phyloP scores from a whole-genome alignment of 2,329 filamentous ascomycete genomes.

The Coniosporium tulheliwenetii region DNA sequence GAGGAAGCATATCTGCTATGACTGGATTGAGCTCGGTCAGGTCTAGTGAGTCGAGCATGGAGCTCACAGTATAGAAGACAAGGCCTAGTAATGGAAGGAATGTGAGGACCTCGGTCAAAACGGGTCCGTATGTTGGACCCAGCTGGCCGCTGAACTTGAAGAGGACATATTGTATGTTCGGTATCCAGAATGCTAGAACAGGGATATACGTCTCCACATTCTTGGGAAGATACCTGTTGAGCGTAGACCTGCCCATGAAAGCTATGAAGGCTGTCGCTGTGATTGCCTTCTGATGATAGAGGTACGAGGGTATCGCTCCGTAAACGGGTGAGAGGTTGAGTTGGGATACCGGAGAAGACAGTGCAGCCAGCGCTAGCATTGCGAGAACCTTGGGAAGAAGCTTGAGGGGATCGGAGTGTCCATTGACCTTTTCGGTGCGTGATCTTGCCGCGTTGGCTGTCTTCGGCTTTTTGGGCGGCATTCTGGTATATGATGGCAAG shows the following conservation, averaged over 20 bases:
- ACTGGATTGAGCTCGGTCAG: conserved; percentile 39
- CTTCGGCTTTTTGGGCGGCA: too few relatives aligned
- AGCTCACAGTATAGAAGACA: conserved; percentile 43
- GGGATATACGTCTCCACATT: conserved; percentile 42
- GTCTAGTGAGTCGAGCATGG: conserved; percentile 46
- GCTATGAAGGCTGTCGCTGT: conserved; percentile 41
- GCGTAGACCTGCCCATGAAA: conserved; percentile 11
- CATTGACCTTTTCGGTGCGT: too few relatives aligned
- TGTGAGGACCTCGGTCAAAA: conserved; percentile 58
- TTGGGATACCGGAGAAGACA: conserved; percentile 56
- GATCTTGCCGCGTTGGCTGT: too few relatives aligned
- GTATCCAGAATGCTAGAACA: conserved; percentile 60
- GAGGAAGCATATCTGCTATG: conserved; percentile 47
- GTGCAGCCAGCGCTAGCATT: conserved; percentile 41
- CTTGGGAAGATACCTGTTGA: conserved; percentile 35
- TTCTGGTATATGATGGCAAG: too few relatives aligned
- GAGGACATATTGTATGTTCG: conserved; percentile 56
- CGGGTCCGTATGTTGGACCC: conserved; percentile 56
- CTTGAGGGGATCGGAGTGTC: too few relatives aligned
- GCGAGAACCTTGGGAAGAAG: conserved; percentile 3
- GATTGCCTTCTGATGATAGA: conserved; percentile 54
- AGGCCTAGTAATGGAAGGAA: conserved; percentile 25
- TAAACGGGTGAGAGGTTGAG: conserved; percentile 74
- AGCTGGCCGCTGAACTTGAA: conserved; percentile 49
- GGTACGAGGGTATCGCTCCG: conserved; percentile 61